Conservation (phyloP, 2,329 filamentous ascomycete genomes). For the Apiospora hydei region DNA sequence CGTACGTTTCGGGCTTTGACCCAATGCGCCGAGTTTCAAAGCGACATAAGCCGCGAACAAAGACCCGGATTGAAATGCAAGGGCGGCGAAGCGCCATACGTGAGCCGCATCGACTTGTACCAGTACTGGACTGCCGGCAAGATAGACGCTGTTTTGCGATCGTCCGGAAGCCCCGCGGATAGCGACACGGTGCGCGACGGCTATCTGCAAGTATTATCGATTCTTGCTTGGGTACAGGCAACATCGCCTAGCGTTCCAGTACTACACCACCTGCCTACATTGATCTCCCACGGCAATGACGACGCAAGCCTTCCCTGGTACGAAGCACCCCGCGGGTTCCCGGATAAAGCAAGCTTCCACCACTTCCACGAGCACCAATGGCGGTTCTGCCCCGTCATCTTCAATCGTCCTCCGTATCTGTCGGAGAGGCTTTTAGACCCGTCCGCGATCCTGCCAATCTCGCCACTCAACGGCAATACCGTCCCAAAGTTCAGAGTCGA, state of each 20-base stretch:
- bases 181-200: background rate
- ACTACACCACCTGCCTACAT: background rate
- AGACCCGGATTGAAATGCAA: background rate
- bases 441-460: background rate
- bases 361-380: background rate
- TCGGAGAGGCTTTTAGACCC: background rate
- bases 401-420: background rate
- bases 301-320: slow-evolving; percentile 3
- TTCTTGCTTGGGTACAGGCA: background rate
- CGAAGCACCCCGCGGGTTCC: background rate
- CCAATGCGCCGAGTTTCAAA: background rate
- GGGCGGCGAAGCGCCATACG: background rate
- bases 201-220: background rate
- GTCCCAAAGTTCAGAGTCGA: background rate
- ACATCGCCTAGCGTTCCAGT: background rate
- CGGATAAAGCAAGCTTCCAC: background rate
- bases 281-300: background rate
- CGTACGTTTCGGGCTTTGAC: background rate
- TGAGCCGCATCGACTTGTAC: background rate
- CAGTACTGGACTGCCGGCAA: background rate
- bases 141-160: background rate
- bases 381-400: background rate
- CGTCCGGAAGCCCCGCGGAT: background rate
- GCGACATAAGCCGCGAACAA: background rate
- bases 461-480: background rate